Conservation (phyloP, 1,139 yeast species). For the Blastobotrys indianensis region DNA sequence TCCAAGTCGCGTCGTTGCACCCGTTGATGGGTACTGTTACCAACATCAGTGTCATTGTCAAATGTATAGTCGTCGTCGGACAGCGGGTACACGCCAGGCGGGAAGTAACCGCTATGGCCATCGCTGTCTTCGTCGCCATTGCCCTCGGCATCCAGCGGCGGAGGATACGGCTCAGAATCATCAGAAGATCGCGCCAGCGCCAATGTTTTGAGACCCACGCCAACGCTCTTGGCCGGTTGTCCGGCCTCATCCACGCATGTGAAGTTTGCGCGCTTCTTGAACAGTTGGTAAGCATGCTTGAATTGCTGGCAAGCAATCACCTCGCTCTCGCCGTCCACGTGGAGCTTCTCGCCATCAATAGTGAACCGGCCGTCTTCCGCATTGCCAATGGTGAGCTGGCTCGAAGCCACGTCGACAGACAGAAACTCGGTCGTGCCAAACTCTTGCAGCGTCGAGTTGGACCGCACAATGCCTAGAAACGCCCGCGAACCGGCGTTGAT, state of each 20-base stretch:
- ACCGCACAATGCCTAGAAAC: slow-evolving; percentile 1
- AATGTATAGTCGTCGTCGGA: no score
- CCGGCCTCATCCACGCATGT: slow-evolving; percentile 2
- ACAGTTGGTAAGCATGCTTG: slow-evolving; percentile 5
- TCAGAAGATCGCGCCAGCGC: no score
- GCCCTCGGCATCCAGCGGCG: no score
- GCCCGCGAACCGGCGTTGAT: slow-evolving; percentile 5
- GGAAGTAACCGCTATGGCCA: no score
- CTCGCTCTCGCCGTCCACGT: background rate
- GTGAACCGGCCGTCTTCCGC: background rate
- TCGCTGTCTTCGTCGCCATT: no score
- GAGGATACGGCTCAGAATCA: no score
- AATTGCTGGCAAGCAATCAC: slow-evolving; percentile 6
- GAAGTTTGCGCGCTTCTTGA: background rate
- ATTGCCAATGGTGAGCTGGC: background rate
- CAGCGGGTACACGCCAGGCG: no score
- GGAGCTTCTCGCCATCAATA: slow-evolving; percentile 1
- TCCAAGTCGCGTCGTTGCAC: background rate
- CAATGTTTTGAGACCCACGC: background rate
- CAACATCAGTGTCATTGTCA: no score
- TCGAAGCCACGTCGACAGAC: background rate
- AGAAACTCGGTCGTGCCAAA: slow-evolving; percentile 3
- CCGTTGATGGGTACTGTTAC: no score
- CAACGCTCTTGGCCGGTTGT: background rate
- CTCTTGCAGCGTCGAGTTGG: slow-evolving; percentile 3